These are phyloP conservation scores for Lactarius hatsudake DNA, from an alignment of 768 basidiomycete species.

Conservation along the genomic window DNA sequence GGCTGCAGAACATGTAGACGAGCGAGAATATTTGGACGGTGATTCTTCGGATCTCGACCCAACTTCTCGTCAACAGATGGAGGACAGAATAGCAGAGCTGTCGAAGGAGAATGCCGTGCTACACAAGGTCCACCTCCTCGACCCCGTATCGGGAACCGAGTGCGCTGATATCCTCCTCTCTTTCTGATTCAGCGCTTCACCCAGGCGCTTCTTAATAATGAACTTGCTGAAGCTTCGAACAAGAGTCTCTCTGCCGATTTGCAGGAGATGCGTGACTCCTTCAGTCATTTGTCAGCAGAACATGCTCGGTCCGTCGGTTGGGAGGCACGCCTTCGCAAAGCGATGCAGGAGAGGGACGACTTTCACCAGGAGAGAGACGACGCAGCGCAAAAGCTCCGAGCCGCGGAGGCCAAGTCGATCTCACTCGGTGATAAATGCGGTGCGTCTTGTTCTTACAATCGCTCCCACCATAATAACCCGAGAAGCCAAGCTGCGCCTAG, in stretches of 20 bases:
- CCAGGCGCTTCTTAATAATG: slow-evolving; percentile 76
- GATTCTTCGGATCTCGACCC: slow-evolving; percentile 19
- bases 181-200: slow-evolving; percentile 56
- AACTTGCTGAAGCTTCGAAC: slow-evolving; percentile 76
- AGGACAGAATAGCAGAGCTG: slow-evolving; percentile 37
- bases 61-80: slow-evolving; percentile 31
- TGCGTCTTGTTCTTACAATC: slow-evolving; percentile 32
- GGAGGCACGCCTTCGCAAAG: slow-evolving; percentile 60
- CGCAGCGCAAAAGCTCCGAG: slow-evolving; percentile 61
- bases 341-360: slow-evolving; percentile 78
- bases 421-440: slow-evolving; percentile 67
- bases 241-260: slow-evolving; percentile 71
- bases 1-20: slow-evolving; percentile 28
- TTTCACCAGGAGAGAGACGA: slow-evolving; percentile 77
- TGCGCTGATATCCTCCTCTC: slow-evolving; percentile 19
- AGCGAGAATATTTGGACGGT: slow-evolving; percentile 3
- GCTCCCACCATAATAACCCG: neutral
- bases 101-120: slow-evolving; percentile 58
- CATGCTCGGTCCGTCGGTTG: slow-evolving; percentile 68
- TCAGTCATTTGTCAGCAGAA: slow-evolving; percentile 65
- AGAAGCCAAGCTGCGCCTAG: slow-evolving; percentile 65
- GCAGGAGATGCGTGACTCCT: slow-evolving; percentile 64
- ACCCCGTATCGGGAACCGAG: neutral
- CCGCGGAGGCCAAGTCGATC: slow-evolving; percentile 64
- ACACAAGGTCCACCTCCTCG: slow-evolving; percentile 49